A percentile compares a stretch with the other conserved stretches of the same genome.
Conservation (phyloP, 257 asterid species). For the Ilex asprella region DNA sequence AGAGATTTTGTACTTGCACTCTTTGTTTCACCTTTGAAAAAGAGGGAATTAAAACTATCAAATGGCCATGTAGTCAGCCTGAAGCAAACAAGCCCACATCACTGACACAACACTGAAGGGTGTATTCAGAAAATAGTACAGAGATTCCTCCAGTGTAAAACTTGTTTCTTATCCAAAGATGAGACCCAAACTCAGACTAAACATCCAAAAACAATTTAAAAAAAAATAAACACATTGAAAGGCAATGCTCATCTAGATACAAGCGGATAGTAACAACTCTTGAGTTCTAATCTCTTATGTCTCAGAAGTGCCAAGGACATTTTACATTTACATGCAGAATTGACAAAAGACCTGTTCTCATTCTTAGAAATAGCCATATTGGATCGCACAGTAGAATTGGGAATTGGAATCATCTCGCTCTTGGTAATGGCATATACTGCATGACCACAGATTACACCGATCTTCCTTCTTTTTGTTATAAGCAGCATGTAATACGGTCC, state of each 20-base stretch:
- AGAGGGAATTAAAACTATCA: constrained; percentile 2
- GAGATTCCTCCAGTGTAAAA: constrained; percentile 24
- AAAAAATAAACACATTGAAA: constrained; percentile 16
- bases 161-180: constrained; percentile 4
- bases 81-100: not conserved
- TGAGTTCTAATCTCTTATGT: constrained; percentile 24
- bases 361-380: constrained; percentile 78
- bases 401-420: constrained; percentile 74
- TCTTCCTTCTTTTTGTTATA: constrained; percentile 75
- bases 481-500: constrained; percentile 93
- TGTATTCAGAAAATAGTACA: constrained; percentile 16
- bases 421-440: constrained; percentile 71
- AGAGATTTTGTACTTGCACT: constrained; percentile 3
- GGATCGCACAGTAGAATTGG: constrained; percentile 51
- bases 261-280: constrained; percentile 27
- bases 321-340: constrained; percentile 57
- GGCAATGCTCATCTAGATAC: constrained; percentile 27
- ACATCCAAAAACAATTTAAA: constrained; percentile 10
- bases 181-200: constrained; percentile 19
- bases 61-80: not conserved
- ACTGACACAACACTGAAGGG: constrained; percentile 23
- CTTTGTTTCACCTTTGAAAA: constrained; percentile 11
- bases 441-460: constrained; percentile 87
- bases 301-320: constrained; percentile 34
- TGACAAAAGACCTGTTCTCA: constrained; percentile 96